Conservation (phyloP, 495 filamentous ascomycete genomes). For the Penicillium parvum region DNA sequence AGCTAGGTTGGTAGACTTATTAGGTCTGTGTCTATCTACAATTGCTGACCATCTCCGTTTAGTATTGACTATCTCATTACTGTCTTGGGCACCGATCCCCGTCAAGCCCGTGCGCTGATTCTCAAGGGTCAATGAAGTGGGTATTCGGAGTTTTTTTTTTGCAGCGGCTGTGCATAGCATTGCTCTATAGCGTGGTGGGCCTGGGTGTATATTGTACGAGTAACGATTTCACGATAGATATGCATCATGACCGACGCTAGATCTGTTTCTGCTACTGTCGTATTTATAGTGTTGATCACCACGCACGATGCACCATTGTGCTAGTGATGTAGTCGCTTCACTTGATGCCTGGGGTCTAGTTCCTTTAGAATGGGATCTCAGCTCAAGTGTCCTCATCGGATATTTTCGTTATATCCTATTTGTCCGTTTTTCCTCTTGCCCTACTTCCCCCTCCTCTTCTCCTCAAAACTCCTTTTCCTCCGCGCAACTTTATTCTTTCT, state of each 20-base stretch:
- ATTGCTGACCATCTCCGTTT: constrained; percentile 2
- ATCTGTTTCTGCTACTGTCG: constrained; percentile 6
- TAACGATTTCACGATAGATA: constrained; percentile 47
- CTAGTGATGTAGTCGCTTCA: too few species aligned
- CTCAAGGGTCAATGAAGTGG: constrained; percentile 18
- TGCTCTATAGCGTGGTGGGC: too few species aligned
- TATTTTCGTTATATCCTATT: too few species aligned
- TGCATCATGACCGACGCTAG: constrained; percentile 34
- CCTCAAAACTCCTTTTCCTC: too few species aligned
- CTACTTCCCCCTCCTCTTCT: too few species aligned
- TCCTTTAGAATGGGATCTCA: too few species aligned
- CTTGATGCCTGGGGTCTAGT: background rate
- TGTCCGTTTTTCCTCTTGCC: too few species aligned
- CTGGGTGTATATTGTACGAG: constrained; percentile 33
- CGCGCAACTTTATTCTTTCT: too few species aligned
- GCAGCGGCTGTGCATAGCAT: too few species aligned
- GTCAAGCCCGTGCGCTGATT: constrained; percentile 43
- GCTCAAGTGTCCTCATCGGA: too few species aligned
- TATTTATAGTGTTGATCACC: background rate
- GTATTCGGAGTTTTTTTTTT: constrained; percentile 1
- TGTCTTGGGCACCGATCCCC: constrained; percentile 44
- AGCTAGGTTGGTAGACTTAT: constrained; percentile 48
- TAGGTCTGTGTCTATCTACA: background rate
- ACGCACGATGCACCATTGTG: too few species aligned
- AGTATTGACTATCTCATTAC: constrained; percentile 53